A percentile compares a stretch with the other conserved stretches of the same genome.
Evolutionary conservation across 305 asterid species (phyloP).

Genomic region (Fraxinus paxiana): DNA sequence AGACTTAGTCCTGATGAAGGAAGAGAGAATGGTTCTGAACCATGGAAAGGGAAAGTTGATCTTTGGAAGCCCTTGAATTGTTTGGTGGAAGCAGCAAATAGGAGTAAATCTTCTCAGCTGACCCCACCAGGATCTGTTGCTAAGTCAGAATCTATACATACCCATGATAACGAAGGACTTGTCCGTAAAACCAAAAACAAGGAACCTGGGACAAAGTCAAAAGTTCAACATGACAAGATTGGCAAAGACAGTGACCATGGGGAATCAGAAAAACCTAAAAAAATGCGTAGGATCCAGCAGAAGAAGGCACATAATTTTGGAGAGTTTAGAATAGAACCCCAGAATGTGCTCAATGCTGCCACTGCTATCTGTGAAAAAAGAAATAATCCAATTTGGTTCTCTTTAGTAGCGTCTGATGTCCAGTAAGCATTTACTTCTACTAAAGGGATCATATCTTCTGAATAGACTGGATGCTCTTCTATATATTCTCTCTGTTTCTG

Average conservation of each 20-base stretch:
- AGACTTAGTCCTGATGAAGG: conserved; percentile 42
- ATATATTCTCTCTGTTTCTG: neutral
- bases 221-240: conserved; percentile 48
- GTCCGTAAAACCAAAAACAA: conserved; percentile 50
- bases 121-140: conserved; percentile 48
- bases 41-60: conserved; percentile 82
- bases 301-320: conserved; percentile 52
- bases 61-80: conserved; percentile 89
- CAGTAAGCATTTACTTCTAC: conserved; percentile 30
- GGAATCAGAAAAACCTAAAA: conserved; percentile 63
- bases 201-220: conserved; percentile 51
- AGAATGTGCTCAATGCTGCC: conserved; percentile 40
- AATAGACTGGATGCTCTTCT: neutral
- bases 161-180: conserved; percentile 43
- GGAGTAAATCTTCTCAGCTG: conserved; percentile 69
- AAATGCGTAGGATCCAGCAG: conserved; percentile 52
- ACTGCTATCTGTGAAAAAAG: conserved; percentile 31
- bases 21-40: conserved; percentile 46
- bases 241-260: conserved; percentile 38
- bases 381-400: conserved; percentile 49
- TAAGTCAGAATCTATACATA: conserved; percentile 49
- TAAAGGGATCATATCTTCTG: neutral
- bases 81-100: conserved; percentile 93
- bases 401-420: conserved; percentile 39
- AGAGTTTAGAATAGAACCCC: conserved; percentile 41